Evolutionary conservation across 176 grass and related monocot species (phyloP).

Genomic region (Coix lacrymajobi): DNA sequence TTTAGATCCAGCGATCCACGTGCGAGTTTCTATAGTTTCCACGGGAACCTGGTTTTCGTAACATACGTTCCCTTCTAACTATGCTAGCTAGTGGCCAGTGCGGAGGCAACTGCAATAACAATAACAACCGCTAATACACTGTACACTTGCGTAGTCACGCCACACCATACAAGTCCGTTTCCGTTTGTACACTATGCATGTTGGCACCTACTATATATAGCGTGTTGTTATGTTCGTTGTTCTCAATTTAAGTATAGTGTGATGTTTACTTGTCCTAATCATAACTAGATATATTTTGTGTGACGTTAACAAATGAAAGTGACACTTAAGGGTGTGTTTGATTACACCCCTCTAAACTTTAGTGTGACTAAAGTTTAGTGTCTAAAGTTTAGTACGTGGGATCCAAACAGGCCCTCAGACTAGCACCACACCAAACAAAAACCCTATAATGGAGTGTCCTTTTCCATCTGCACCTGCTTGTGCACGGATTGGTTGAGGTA

Average conservation of each 20-base stretch:
- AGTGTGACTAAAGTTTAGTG: too few species aligned
- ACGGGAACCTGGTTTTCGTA: too few species aligned
- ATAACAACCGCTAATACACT: background rate
- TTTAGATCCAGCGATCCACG: too few species aligned
- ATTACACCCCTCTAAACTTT: too few species aligned
- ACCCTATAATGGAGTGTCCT: background rate
- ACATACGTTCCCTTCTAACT: too few species aligned
- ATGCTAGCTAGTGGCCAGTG: too few species aligned
- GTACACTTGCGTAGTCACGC: background rate
- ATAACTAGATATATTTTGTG: background rate
- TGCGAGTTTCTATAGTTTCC: too few species aligned
- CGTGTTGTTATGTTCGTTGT: background rate
- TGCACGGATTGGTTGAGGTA: slow-evolving; percentile 1
- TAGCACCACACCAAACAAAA: background rate
- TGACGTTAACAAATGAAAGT: background rate
- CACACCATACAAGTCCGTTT: background rate
- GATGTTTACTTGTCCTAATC: background rate
- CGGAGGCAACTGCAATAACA: background rate
- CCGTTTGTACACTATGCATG: background rate
- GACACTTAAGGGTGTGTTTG: too few species aligned
- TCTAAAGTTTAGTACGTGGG: too few species aligned
- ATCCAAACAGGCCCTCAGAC: too few species aligned
- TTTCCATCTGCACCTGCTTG: background rate
- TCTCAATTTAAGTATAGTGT: background rate
- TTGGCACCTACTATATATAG: background rate